These are phyloP conservation scores for Anthracocystis walkeri DNA, from an alignment of 1,284 basidiomycete genomes.

Conservation along the genomic window DNA sequence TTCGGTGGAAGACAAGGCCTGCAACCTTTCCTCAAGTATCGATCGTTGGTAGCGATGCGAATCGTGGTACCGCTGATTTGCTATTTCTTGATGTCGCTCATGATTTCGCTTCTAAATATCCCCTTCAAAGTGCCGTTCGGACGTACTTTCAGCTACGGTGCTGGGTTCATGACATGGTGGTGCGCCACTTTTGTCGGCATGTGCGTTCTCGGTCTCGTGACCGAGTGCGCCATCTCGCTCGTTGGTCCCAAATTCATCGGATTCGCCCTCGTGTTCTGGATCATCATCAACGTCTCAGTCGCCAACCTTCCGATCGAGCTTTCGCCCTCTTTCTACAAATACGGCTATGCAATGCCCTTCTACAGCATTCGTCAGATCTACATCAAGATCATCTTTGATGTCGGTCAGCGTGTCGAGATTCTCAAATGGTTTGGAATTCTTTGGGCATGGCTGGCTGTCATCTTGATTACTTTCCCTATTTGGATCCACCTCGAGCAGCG, in stretches of 20 bases:
- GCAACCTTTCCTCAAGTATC: conserved; percentile 51
- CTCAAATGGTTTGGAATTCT: conserved; percentile 65
- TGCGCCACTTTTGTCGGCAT: conserved; percentile 56
- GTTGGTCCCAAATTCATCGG: conserved; percentile 60
- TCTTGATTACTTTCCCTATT: conserved; percentile 59
- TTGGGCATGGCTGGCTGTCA: conserved; percentile 60
- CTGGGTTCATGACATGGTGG: conserved; percentile 65
- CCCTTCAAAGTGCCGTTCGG: conserved; percentile 62
- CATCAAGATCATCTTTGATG: conserved; percentile 61
- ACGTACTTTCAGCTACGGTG: conserved; percentile 56
- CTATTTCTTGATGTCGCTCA: conserved; percentile 61
- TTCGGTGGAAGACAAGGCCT: conserved; percentile 49
- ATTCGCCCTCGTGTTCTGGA: conserved; percentile 57
- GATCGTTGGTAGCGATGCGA: conserved; percentile 58
- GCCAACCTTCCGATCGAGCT: conserved; percentile 57
- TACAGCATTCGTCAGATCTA: conserved; percentile 61
- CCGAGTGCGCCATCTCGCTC: conserved; percentile 58
- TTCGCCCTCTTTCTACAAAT: conserved; percentile 53
- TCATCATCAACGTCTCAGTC: conserved; percentile 63
- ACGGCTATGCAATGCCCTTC: conserved; percentile 65
- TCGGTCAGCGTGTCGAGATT: conserved; percentile 53
- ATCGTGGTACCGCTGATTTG: conserved; percentile 42
- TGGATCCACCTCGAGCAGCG: conserved; percentile 56
- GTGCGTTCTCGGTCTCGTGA: conserved; percentile 54
- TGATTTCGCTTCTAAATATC: conserved; percentile 62